Conservation (phyloP, 2,329 filamentous ascomycete genomes). For the Graphium sp. region DNA sequence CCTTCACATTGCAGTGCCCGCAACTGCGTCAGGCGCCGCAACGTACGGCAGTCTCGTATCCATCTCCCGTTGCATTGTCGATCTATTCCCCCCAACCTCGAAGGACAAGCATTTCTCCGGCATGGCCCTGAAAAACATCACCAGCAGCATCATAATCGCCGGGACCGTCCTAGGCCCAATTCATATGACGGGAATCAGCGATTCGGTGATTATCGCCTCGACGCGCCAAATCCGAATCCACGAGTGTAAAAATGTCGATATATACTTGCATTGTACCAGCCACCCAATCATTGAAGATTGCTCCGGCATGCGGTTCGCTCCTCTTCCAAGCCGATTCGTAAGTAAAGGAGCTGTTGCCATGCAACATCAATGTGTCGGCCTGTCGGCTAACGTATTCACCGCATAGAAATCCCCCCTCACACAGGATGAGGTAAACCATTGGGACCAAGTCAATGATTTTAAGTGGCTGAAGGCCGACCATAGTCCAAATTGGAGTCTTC, state of each 20-base stretch:
- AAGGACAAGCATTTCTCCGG: slow-evolving; percentile 50
- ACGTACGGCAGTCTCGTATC: slow-evolving; percentile 58
- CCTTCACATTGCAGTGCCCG: slow-evolving; percentile 63
- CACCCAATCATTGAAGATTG: slow-evolving; percentile 93
- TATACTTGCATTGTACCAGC: slow-evolving; percentile 70
- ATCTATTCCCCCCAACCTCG: slow-evolving; percentile 53
- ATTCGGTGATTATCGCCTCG: slow-evolving; percentile 62
- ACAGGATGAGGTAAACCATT: slow-evolving; percentile 41
- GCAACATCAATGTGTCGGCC: slow-evolving; percentile 1
- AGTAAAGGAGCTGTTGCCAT: not conserved
- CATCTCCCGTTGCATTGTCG: slow-evolving; percentile 55
- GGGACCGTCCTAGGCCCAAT: slow-evolving; percentile 65
- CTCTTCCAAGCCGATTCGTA: slow-evolving; percentile 54
- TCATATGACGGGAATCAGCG: slow-evolving; percentile 60
- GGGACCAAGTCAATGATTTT: slow-evolving; percentile 90
- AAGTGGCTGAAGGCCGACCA: slow-evolving; percentile 82
- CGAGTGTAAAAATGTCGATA: slow-evolving; percentile 60
- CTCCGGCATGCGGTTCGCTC: slow-evolving; percentile 58
- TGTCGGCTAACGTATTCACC: no score
- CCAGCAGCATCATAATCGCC: slow-evolving; percentile 55
- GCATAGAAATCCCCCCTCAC: no score
- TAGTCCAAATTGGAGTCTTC: slow-evolving; percentile 73
- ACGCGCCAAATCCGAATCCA: slow-evolving; percentile 90
- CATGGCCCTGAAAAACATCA: slow-evolving; percentile 49
- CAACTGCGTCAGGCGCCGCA: slow-evolving; percentile 52